A percentile compares a stretch with the other conserved stretches of the same genome.
Conservation (phyloP, 148 eudicot genomes). For the Polygonum maritimum region DNA sequence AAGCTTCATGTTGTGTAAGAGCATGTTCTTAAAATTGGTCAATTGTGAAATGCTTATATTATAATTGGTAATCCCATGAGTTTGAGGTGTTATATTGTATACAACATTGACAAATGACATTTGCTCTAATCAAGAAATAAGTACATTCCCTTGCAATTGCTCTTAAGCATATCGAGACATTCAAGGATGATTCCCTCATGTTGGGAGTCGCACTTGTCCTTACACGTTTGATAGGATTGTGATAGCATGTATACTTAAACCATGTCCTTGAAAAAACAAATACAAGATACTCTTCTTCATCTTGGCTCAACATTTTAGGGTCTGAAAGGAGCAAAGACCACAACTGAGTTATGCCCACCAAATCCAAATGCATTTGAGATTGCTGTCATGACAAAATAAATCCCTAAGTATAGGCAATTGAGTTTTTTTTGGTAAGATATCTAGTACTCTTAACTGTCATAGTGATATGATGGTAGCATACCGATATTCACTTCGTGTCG, state of each 20-base stretch:
- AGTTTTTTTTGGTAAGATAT: too few relatives aligned
- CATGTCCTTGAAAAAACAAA: neutral
- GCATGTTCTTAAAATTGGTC: neutral
- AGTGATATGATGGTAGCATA: constrained; percentile 10
- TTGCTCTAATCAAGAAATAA: neutral
- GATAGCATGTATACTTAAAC: neutral
- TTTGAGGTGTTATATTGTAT: neutral
- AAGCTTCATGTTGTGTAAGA: too few relatives aligned
- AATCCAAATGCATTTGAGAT: constrained; percentile 59
- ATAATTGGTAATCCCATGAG: neutral
- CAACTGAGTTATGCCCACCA: constrained; percentile 53
- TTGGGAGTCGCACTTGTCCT: neutral
- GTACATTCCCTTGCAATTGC: neutral
- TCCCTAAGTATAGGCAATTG: neutral
- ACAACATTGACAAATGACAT: neutral
- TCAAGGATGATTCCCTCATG: neutral
- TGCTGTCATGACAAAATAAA: constrained; percentile 20
- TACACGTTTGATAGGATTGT: neutral
- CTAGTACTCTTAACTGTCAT: neutral
- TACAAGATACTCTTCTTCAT: neutral
- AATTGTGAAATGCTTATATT: neutral
- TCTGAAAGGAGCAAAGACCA: constrained; percentile 41
- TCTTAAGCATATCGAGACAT: neutral
- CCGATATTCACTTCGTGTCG: constrained; percentile 58
- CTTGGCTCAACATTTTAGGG: constrained; percentile 12